These are phyloP conservation scores for Fusarium sp. DNA, from an alignment of 2,329 filamentous ascomycete genomes.

Conservation along the genomic window DNA sequence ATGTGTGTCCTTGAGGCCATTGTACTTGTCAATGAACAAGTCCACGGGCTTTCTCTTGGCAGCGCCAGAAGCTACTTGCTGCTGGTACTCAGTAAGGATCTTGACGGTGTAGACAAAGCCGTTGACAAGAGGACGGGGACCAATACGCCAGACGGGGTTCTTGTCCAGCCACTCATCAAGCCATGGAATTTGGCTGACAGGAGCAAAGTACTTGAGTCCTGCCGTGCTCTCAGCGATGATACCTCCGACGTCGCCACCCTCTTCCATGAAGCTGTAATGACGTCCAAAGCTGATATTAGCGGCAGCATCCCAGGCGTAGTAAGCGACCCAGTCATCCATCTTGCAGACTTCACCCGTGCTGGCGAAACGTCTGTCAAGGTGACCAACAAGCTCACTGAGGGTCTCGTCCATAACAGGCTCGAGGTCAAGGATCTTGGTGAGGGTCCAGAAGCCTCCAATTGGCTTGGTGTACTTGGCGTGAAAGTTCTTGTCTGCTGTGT, in stretches of 20 bases:
- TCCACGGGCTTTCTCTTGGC: constrained; percentile 31
- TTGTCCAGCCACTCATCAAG: constrained; percentile 37
- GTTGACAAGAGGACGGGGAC: constrained; percentile 15
- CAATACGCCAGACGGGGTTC: constrained; percentile 26
- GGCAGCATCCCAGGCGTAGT: constrained; percentile 33
- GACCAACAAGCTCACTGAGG: constrained; percentile 9
- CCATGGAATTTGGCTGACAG: constrained; percentile 36
- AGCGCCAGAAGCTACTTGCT: constrained; percentile 15
- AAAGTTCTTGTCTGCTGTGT: constrained; percentile 32
- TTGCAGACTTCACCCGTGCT: constrained; percentile 11
- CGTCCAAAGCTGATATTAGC: constrained; percentile 35
- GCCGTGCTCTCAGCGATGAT: constrained; percentile 23
- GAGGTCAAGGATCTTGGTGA: constrained; percentile 30
- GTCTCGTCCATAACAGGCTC: constrained; percentile 40
- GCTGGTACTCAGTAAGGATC: constrained; percentile 31
- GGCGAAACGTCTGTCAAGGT: constrained; percentile 26
- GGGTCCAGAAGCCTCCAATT: constrained; percentile 35
- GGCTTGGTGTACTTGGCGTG: constrained; percentile 36
- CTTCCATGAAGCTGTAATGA: constrained; percentile 30
- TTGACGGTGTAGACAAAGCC: constrained; percentile 28
- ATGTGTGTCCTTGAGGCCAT: constrained; percentile 28
- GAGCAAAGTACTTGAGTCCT: constrained; percentile 33
- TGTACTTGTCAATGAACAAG: constrained; percentile 33
- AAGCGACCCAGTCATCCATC: constrained; percentile 37
- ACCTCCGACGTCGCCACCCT: constrained; percentile 16